Base-by-base conservation (phyloP, 2,329 filamentous ascomycete species). In the Calonectria fujianensis region DNA sequence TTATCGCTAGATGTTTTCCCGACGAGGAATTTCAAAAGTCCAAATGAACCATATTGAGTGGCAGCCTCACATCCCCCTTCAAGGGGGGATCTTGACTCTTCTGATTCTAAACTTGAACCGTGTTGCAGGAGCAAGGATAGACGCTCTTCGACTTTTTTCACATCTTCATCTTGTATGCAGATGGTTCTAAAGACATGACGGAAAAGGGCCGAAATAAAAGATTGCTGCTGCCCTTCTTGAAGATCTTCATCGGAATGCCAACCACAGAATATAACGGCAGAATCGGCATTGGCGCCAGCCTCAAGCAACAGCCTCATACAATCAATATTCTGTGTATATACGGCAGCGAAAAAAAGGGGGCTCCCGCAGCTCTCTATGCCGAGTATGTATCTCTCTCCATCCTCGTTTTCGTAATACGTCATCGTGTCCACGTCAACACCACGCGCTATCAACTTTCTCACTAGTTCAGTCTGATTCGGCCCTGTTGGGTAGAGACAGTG, bases 171-270 rank as follows among this genome's bases (percentile, higher is more conserved):
- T 7, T 18, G n/a, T n/a, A 39, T 16, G 13, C 18, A 29, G 2
- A 50, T 18, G 7, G 67, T 37, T 6, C 27, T 50, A 20, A 57
- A 73, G 20, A 20, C 10, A 20, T 72, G 57, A 3, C 57, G 50
- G 7, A 76, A 29, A 24, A 79, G 6, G 10, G 37, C 65, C 27
- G 70, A 70, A 8, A 78, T n/a, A 13, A 79, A 74, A 2, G 51
- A 48, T 35, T 70, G 68, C 3, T 48, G 37, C 4, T 72, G 41
- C 7, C 39, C 48, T 6, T 48, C 35, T 6, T 35, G 39, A 14
- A 63, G 31, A 20, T 70, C 41, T 41, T 69, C 29, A 10, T 29
- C 14, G 11, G 39, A 13, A 2, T 57, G 35, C 31, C 50, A 45
- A 3, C 48, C 45, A 64, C 24, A 68, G n/a, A 63, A 70, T 1